Evolutionary conservation across 352 stramenopile genomes (phyloP).

Genomic region (Phytophthora palmivora): DNA sequence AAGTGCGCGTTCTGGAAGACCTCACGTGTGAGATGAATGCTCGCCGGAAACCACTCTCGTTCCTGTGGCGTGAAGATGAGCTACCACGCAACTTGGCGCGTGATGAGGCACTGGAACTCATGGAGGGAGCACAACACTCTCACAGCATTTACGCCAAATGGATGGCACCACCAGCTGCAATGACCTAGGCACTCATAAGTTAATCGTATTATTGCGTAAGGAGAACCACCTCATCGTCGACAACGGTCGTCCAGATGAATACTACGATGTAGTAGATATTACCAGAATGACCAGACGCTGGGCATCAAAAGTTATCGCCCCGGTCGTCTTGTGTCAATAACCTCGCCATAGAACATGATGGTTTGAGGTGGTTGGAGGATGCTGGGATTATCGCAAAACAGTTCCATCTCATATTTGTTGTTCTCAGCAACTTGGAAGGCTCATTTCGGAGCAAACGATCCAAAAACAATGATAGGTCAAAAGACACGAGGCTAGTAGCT

Average conservation of each 20-base stretch:
- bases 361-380: no score
- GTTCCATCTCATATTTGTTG: no score
- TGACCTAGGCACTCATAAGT: slow-evolving; percentile 25
- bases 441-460: no score
- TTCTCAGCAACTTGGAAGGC: no score
- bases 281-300: no score
- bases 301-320: no score
- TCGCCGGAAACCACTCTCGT: slow-evolving; percentile 51
- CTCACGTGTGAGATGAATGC: slow-evolving; percentile 52
- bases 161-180: slow-evolving; percentile 35
- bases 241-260: slow-evolving; percentile 5
- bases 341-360: no score
- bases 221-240: slow-evolving; percentile 1
- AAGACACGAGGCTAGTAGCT: no score
- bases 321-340: no score
- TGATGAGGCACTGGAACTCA: slow-evolving; percentile 39
- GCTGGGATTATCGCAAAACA: no score
- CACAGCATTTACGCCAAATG: slow-evolving; percentile 44
- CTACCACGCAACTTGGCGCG: slow-evolving; percentile 31
- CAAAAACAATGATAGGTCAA: no score
- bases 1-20: slow-evolving; percentile 23
- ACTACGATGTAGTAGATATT: no score
- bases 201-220: slow-evolving; percentile 25
- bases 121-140: slow-evolving; percentile 27
- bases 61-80: slow-evolving; percentile 55